Evolutionary conservation across 1,284 basidiomycete genomes (phyloP), one percentile per base, ranked within the genome.

Genomic region (Cryptococcus maquisensis): DNA sequence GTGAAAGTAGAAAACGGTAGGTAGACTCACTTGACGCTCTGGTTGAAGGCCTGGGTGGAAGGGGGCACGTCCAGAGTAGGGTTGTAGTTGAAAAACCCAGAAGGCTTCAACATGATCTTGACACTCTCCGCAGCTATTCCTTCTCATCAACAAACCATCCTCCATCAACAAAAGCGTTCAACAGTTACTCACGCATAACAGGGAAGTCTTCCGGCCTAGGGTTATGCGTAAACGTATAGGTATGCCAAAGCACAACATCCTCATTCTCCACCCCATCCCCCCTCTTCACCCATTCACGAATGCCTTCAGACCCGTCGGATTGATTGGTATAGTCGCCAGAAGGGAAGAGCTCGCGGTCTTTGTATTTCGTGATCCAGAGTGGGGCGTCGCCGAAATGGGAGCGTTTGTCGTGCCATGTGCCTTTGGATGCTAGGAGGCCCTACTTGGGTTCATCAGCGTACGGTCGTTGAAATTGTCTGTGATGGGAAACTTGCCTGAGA

Each of bases 21-120:
- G 38, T 15, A n/a, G 20, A 20, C 38, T 40, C 20, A 40, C 38
- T 4, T 20, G 20, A 20, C 16, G 13, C 38, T 48, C 37, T 67
- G 66, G 62, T 58, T 71, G 68, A 52, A 66, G 57, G 47, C 64
- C 61, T 58, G 67, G 57, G 49, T 71, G 59, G 47, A 69, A 7
- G 26, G 49, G 4, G 56, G 56, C 24, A 58, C 56, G 28, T 58
- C 56, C 20, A 58, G 54, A 4, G 44, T 43, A 28, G 56, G 56
- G 28, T 54, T 55, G 13, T 50, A 47, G 21, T 24, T 54, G 53
- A 58, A 58, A 35, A 58, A 58, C 55, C 49, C 23, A 54, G 43
- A 28, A 44, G 62, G 62, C 45, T 64, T 64, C 10, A 64, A 41
- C 12, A 51, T 48, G 24, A 62, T 46, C 24, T 49, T 45, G 37